Base-by-base conservation (phyloP, 768 basidiomycete species). In the Trametes sanguinea region DNA sequence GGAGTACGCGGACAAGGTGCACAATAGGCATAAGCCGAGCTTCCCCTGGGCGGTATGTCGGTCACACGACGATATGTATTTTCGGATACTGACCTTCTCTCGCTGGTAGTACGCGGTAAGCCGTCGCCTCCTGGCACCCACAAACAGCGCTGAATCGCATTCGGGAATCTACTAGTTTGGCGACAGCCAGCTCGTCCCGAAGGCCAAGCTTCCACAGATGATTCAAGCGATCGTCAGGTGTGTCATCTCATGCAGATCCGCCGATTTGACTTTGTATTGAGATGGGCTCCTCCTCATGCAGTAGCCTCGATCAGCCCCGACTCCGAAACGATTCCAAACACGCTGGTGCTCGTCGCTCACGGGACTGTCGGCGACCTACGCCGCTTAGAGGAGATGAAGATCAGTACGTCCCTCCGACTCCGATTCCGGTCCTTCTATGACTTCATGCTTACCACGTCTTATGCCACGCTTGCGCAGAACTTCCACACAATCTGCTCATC, bases 261-360 rank as follows among this genome's bases (percentile, higher is more conserved):
- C 32, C 7, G 14, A 37, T 35, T 33, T 13, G 3, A n/a, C 37
- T 30, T 17, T 5, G 39, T 46, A 51, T 37, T 43, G 16, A 45
- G 42, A 33, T 11, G 5, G 46, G 46, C 56, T 29, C 59, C 50
- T 47, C 43, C 44, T 9, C 22, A n/a, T 51, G 63, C 76, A 91
- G 89, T 66, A 89, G 88, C 68, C 80, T 92, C n/a, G 22, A 77
- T 83, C 6, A 88, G 85, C 66, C 92, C 91, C 0, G 90, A 92
- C 68, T 86, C 88, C 1, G 92, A 94, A 68, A 87, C 84, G 13
- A 74, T 77, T 0, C 71, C 87, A 27, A 93, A 93, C 68, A 77
- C 77, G 17, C 83, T 94, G 39, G 88, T 93, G 14, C 77, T 94
- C 5, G 83, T 94, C 11, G 87, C 80, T 2, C 89, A 92, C 67